phyloP scores from a whole-genome alignment of 345 rosid genomes.

The Eutrema heterophyllum region DNA sequence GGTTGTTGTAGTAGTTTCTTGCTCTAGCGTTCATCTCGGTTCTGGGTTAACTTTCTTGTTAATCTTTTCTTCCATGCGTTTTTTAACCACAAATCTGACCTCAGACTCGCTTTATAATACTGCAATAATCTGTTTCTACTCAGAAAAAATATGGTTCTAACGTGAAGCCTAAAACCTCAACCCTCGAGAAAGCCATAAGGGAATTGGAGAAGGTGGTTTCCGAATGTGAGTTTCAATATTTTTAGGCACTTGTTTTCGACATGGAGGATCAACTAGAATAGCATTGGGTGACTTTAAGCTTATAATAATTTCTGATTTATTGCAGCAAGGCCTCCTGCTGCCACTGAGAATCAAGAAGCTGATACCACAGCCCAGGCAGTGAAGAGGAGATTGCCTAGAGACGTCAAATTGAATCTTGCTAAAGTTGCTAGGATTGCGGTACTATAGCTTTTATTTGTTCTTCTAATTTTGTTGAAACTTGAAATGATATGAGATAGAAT shows the following conservation, averaged over 20 bases:
- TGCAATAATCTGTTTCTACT: slow-evolving; percentile 51
- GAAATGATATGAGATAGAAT: slow-evolving; percentile 9
- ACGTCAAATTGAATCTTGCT: slow-evolving; percentile 67
- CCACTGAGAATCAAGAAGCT: slow-evolving; percentile 71
- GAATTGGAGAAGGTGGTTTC: slow-evolving; percentile 89
- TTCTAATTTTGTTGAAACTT: neutral
- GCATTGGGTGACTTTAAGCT: neutral
- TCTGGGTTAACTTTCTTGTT: neutral
- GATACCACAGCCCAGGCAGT: slow-evolving; percentile 62
- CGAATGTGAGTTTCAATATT: slow-evolving; percentile 49
- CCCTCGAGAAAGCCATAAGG: slow-evolving; percentile 80
- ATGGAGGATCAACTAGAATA: neutral
- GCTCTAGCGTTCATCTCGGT: slow-evolving; percentile 13
- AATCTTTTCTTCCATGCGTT: neutral
- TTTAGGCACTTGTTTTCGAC: neutral
- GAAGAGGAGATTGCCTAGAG: slow-evolving; percentile 81
- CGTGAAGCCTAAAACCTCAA: slow-evolving; percentile 53
- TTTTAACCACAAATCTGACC: neutral
- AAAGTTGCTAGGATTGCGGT: slow-evolving; percentile 64
- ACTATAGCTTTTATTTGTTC: neutral
- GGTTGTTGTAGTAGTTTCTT: neutral
- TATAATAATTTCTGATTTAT: slow-evolving; percentile 13
- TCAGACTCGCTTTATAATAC: slow-evolving; percentile 6
- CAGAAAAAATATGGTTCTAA: slow-evolving; percentile 59
- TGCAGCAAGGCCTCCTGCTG: slow-evolving; percentile 79